Evolutionary conservation across 2,329 filamentous ascomycete species (phyloP).

Genomic region (Didymella exigua): DNA sequence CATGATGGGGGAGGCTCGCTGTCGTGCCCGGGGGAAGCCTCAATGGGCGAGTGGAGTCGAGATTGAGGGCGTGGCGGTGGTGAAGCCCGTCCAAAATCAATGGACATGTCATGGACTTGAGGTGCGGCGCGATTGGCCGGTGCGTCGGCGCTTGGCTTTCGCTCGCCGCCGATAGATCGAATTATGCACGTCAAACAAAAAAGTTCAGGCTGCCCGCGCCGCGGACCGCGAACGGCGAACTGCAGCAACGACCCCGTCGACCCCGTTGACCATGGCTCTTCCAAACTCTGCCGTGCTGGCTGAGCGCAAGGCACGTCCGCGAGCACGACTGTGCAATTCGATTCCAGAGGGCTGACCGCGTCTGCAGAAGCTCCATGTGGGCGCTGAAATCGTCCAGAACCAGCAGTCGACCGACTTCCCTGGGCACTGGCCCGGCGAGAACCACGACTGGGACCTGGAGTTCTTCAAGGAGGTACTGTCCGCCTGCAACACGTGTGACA

Average conservation of each 20-base stretch:
- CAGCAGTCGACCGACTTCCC: constrained; percentile 91
- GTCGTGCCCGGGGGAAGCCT: constrained; percentile 38
- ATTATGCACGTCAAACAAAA: no score
- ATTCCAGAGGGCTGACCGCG: constrained; percentile 20
- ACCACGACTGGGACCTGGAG: constrained; percentile 77
- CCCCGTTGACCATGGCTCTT: constrained; percentile 55
- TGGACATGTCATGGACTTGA: constrained; percentile 26
- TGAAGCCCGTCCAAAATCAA: constrained; percentile 33
- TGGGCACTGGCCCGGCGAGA: constrained; percentile 86
- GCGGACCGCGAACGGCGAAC: constrained; percentile 5
- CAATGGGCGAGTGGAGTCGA: constrained; percentile 45
- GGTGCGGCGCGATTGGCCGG: constrained; percentile 35
- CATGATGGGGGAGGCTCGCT: constrained; percentile 60
- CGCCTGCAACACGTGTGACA: no score
- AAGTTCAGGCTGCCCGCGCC: constrained; percentile 22
- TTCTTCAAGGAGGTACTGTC: constrained; percentile 70
- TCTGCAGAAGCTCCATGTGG: constrained; percentile 78
- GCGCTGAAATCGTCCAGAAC: constrained; percentile 87
- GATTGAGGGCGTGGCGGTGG: constrained; percentile 41
- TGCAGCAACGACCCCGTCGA: constrained; percentile 3
- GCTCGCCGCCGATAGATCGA: constrained; percentile 1
- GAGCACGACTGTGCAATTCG: constrained; percentile 6
- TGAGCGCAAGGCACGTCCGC: constrained; percentile 62
- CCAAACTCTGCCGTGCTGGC: constrained; percentile 61
- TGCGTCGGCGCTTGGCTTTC: constrained; percentile 31